Base-by-base conservation (phyloP, 2,329 filamentous ascomycete genomes). In the Fusarium compactum region DNA sequence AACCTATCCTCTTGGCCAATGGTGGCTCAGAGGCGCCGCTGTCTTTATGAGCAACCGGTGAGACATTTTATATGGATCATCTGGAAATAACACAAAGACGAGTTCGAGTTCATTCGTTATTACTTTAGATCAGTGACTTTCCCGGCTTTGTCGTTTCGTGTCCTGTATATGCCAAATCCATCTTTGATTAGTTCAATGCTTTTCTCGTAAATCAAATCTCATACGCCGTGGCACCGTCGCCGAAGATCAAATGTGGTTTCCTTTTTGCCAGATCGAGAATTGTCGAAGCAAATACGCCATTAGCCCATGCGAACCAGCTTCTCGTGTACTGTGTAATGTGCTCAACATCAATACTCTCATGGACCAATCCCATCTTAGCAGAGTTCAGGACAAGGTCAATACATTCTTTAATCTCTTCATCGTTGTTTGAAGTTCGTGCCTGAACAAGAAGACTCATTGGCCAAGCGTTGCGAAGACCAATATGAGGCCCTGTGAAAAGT, bases 291-390 rank as follows among this genome's bases (percentile, higher is more conserved):
- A 97, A 98, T 14, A 99, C 94, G 1, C 94, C 96, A 74, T 99
- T 99, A 14, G 96, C 96, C 96, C 95, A 98, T 4, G 95, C 94
- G 79, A 98, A 98, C 95, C 95, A 98, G 76, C 92, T 94, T 70
- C 94, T 86, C 3, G 95, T 98, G 79, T 96, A 98, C 24, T 84
- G 82, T n/a, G 70, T 65, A 4, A 83, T 74, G 43, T 81, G 77
- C 66, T 95, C 90, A 8, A 98, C 95, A 75, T 97, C 89, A 43
- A 99, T 89, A 74, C 93, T 97, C 82, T 99, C 96, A 76, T 99
- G 95, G 3, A 99, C 86, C 51, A 99, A 82, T 0, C 96, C 96
- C 12, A 97, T 85, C 55, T 85, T 86, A 66, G 92, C 92, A 3
- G 92, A 92, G 65, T 89, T 86, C 64, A 96, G 89, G 41, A 99